Base-by-base conservation (phyloP, 345 rosid genomes). In the Sonneratia alba region DNA sequence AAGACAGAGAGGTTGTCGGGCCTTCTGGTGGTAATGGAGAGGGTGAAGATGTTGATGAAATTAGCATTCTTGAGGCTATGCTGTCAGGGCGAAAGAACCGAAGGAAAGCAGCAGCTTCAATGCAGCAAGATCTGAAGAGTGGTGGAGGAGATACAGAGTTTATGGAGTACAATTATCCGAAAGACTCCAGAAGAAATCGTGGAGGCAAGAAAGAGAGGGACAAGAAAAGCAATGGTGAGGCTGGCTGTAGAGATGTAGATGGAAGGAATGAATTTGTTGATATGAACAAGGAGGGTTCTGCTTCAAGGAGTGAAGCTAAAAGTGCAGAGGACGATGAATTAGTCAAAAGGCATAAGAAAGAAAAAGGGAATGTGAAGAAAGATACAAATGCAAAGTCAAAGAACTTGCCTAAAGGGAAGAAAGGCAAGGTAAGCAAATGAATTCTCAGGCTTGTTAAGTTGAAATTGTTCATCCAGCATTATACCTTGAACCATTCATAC, bases 381-480 rank as follows among this genome's bases (percentile, higher is more conserved):
- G 88, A 81, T 70, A 38, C 77, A 34, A 75, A 79, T 63, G 65
- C 74, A 66, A 87, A 83, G 77, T 78, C 83, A 63, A 92, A 85
- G 79, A 86, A 80, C 76, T 77, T 80, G 8, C 84, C 97, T 51
- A 92, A 88, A 85, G 92, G 91, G 73, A 95, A 84, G 88, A 92
- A 89, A 76, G 73, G 75, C 43, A 95, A 89, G 97, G 99, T 95
- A 81, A 71, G 66, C 3, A 3, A 24, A 27, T 19, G 9, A 21
- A 22, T 70, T 22, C 22, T 13, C 36, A 10, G 12, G 3, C n/a
- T 49, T 47, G 14, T 66, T 27, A 3, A n/a, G 63, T 8, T 57
- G n/a, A 57, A 57, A 7, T 57, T n/a, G 63, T 8, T 22, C 3
- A 10, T n/a, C 3, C 34, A 8, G 32, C 34, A 53, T 53, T 53